These are phyloP conservation scores for Acacia melanoxylon DNA, from an alignment of 306 rosid species.

Conservation along the genomic window DNA sequence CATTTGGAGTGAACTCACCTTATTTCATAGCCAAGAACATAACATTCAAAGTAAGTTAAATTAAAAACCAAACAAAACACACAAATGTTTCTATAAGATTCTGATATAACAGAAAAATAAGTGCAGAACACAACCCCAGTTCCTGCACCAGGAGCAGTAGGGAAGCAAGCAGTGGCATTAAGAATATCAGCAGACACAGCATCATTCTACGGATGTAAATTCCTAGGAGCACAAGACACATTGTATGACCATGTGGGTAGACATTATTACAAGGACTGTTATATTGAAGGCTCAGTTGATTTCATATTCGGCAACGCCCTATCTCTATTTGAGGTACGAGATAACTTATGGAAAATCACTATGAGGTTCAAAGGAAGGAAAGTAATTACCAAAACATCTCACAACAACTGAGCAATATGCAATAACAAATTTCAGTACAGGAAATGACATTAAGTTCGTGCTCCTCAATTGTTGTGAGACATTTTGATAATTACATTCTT, in stretches of 20 bases:
- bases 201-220: conserved; percentile 57
- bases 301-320: conserved; percentile 77
- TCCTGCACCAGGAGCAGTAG: conserved; percentile 68
- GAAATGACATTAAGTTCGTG: too few relatives aligned
- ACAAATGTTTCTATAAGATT: background rate
- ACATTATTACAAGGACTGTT: conserved; percentile 66
- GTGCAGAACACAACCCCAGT: conserved; percentile 77
- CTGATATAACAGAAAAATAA: background rate
- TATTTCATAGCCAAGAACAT: conserved; percentile 93
- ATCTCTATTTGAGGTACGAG: conserved; percentile 54
- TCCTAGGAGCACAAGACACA: conserved; percentile 77
- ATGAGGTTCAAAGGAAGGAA: too few relatives aligned
- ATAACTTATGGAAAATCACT: background rate
- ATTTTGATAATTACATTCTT: too few relatives aligned
- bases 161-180: conserved; percentile 74
- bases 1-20: conserved; percentile 88
- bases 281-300: conserved; percentile 74
- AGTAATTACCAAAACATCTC: too few relatives aligned
- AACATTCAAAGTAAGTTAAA: conserved; percentile 70
- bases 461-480: too few relatives aligned
- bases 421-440: too few relatives aligned
- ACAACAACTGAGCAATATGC: too few relatives aligned
- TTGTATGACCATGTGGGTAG: conserved; percentile 71
- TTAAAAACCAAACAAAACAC: background rate
- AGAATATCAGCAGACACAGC: conserved; percentile 64